These are phyloP conservation scores for Triglochin maritima DNA, from an alignment of 106 monocot genomes.

Conservation along the genomic window DNA sequence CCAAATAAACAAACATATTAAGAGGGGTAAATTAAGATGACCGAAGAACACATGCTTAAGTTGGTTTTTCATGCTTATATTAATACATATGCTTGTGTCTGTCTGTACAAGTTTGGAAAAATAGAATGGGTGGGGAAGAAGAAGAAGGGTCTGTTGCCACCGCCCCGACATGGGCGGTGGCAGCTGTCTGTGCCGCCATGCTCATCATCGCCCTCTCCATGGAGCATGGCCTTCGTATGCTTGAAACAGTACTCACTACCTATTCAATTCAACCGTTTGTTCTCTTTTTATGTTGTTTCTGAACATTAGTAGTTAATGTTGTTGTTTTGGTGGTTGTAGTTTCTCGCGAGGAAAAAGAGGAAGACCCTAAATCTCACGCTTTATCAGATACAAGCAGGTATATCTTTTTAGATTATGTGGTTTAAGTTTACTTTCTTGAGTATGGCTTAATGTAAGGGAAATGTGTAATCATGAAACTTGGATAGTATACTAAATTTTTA, in stretches of 20 bases:
- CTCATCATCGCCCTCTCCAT: constrained; percentile 17
- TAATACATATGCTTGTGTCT: too few species aligned
- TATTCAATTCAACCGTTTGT: neutral
- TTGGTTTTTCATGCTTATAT: too few species aligned
- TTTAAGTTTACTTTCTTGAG: too few species aligned
- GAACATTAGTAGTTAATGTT: neutral
- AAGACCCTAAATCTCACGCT: constrained; percentile 20
- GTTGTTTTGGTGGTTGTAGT: neutral
- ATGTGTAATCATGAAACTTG: too few species aligned
- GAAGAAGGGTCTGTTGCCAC: constrained; percentile 2
- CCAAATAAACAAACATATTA: too few species aligned
- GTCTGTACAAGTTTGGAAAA: too few species aligned
- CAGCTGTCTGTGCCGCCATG: constrained; percentile 18
- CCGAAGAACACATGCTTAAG: too few species aligned
- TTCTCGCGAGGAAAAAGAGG: constrained; percentile 16
- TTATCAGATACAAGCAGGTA: constrained; percentile 18
- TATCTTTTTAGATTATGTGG: neutral
- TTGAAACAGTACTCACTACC: constrained; percentile 7
- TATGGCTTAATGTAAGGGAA: too few species aligned
- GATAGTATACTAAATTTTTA: too few species aligned
- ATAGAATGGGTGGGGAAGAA: neutral
- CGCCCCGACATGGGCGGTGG: constrained; percentile 40
- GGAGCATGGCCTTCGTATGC: constrained; percentile 23
- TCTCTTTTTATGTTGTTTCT: neutral
- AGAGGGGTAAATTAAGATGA: too few species aligned